These are phyloP conservation scores for Rhododendron griersonianum DNA, from an alignment of 148 eudicot genomes.

Conservation along the genomic window DNA sequence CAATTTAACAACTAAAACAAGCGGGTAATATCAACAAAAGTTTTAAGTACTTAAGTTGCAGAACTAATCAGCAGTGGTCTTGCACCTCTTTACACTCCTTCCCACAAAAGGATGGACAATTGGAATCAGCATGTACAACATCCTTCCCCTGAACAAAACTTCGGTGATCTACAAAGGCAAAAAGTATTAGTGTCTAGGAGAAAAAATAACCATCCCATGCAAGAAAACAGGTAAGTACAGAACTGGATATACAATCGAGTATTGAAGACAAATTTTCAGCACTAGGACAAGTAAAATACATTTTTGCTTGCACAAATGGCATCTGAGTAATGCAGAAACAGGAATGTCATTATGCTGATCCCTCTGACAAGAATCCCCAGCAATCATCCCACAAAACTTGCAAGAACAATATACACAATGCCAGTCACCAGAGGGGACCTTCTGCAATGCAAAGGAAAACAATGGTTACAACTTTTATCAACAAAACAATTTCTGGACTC, in stretches of 20 bases:
- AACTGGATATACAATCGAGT: background rate
- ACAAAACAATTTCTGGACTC: background rate
- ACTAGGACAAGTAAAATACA: conserved; percentile 32
- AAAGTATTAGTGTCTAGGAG: conserved; percentile 5
- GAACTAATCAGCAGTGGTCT: background rate
- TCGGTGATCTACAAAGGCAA: conserved; percentile 51
- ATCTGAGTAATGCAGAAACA: conserved; percentile 37
- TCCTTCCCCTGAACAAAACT: conserved; percentile 40
- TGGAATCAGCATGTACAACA: conserved; percentile 18
- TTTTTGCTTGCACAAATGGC: conserved; percentile 77
- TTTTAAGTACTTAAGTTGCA: background rate
- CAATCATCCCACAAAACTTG: conserved; percentile 67
- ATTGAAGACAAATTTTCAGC: background rate
- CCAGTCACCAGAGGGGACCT: conserved; percentile 91
- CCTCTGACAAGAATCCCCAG: conserved; percentile 23
- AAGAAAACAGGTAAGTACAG: conserved; percentile 6
- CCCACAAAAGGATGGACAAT: conserved; percentile 54
- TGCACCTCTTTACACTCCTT: conserved; percentile 68
- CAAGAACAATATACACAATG: conserved; percentile 74
- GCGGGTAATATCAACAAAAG: background rate
- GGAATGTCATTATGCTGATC: conserved; percentile 25
- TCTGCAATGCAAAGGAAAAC: conserved; percentile 30
- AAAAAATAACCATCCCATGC: conserved; percentile 6
- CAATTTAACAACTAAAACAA: conserved; percentile 5
- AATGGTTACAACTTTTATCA: background rate